These are phyloP conservation scores for Scytalidium sp. DNA, from an alignment of 2,329 filamentous ascomycete species.

Conservation along the genomic window DNA sequence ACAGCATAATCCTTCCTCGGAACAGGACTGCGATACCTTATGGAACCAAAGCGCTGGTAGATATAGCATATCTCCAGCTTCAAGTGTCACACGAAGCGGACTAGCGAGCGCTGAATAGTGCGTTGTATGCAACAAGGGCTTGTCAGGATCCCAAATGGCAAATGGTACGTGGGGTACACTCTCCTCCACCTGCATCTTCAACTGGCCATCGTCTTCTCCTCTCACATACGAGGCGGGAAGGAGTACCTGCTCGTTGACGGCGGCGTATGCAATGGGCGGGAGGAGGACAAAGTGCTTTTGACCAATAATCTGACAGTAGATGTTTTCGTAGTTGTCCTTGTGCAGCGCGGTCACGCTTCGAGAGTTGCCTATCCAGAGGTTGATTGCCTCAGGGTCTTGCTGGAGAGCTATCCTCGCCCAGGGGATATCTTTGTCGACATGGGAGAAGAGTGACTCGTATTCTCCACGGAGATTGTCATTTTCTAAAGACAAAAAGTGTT, in stretches of 20 bases:
- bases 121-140: slow-evolving; percentile 43
- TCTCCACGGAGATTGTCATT: slow-evolving; percentile 79
- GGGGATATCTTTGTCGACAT: slow-evolving; percentile 62
- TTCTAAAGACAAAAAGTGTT: slow-evolving; percentile 43
- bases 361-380: slow-evolving; percentile 79
- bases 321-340: slow-evolving; percentile 82
- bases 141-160: slow-evolving; percentile 72
- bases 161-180: slow-evolving; percentile 54
- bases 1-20: slow-evolving; percentile 67
- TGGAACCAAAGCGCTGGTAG: slow-evolving; percentile 83
- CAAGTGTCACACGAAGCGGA: slow-evolving; percentile 65
- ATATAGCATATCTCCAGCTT: slow-evolving; percentile 78
- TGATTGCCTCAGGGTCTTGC: slow-evolving; percentile 68
- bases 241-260: slow-evolving; percentile 62
- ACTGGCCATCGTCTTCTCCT: slow-evolving; percentile 4
- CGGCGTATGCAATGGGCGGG: slow-evolving; percentile 67
- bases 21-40: slow-evolving; percentile 72
- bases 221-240: slow-evolving; percentile 54
- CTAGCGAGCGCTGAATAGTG: slow-evolving; percentile 55
- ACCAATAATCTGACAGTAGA: slow-evolving; percentile 75
- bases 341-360: slow-evolving; percentile 69
- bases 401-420: slow-evolving; percentile 72
- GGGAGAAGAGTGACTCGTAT: slow-evolving; percentile 59
- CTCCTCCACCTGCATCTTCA: slow-evolving; percentile 6
- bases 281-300: slow-evolving; percentile 73